Conservation (phyloP, 768 basidiomycete species). For the Tremella fuciformis region DNA sequence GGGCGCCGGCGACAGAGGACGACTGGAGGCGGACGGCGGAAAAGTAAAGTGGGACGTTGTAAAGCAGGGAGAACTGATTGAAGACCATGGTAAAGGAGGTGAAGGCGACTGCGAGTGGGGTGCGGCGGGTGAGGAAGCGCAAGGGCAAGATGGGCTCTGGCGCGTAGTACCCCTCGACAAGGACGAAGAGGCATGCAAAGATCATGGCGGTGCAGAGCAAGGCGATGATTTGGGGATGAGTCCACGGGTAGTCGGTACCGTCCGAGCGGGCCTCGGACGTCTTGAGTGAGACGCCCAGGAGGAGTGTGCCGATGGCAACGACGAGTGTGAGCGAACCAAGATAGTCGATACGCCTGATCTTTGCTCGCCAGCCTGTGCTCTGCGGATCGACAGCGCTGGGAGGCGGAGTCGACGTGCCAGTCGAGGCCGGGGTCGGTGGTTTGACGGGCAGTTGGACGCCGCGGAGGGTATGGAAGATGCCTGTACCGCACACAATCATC, state of each 20-base stretch:
- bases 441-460: background rate
- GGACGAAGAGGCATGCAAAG: slow-evolving; percentile 63
- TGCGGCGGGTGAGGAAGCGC: slow-evolving; percentile 69
- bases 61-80: slow-evolving; percentile 56
- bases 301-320: slow-evolving; percentile 38
- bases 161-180: slow-evolving; percentile 74
- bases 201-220: slow-evolving; percentile 62
- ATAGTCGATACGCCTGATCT: slow-evolving; percentile 42
- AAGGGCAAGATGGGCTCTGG: slow-evolving; percentile 89
- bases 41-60: slow-evolving; percentile 87
- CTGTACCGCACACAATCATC: slow-evolving; percentile 9
- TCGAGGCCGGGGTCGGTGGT: background rate
- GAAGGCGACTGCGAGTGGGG: slow-evolving; percentile 75
- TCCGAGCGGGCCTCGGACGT: slow-evolving; percentile 54
- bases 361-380: slow-evolving; percentile 13
- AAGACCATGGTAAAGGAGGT: slow-evolving; percentile 63
- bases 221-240: slow-evolving; percentile 65
- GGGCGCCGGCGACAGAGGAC: slow-evolving; percentile 70
- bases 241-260: slow-evolving; percentile 67
- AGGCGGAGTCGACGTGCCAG: background rate
- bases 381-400: background rate
- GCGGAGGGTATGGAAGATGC: slow-evolving; percentile 4
- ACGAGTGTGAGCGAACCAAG: slow-evolving; percentile 42
- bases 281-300: slow-evolving; percentile 51
- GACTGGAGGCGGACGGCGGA: slow-evolving; percentile 70